Conservation (phyloP, 2,329 filamentous ascomycete species). For the Xenosphaeropsis pyriputrescens region DNA sequence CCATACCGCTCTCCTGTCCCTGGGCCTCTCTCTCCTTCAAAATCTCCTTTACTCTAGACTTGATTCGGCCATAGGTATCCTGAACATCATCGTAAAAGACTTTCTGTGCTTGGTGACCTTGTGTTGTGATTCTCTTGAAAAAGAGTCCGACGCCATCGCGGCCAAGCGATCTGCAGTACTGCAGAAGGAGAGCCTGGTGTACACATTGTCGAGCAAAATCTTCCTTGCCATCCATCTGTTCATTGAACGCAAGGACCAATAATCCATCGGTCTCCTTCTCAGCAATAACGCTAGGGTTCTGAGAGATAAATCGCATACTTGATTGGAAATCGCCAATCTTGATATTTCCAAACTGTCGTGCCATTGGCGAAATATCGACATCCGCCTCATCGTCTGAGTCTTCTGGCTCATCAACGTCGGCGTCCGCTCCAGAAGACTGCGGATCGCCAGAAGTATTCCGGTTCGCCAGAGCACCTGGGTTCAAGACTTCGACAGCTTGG, state of each 20-base stretch:
- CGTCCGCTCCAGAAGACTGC: constrained; percentile 42
- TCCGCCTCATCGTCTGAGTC: constrained; percentile 54
- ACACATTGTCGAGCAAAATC: constrained; percentile 77
- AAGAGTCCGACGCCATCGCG: constrained; percentile 81
- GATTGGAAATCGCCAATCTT: constrained; percentile 58
- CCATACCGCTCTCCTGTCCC: constrained; percentile 42
- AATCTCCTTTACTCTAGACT: constrained; percentile 42
- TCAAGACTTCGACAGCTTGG: constrained; percentile 57
- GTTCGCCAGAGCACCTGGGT: constrained; percentile 37
- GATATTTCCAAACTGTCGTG: constrained; percentile 71
- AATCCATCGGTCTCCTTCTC: constrained; percentile 87
- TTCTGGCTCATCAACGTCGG: constrained; percentile 43
- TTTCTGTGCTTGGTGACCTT: constrained; percentile 76
- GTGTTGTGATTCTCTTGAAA: constrained; percentile 89
- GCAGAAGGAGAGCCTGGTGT: constrained; percentile 80
- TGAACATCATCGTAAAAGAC: constrained; percentile 90
- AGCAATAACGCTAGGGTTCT: constrained; percentile 62
- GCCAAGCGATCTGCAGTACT: constrained; percentile 82
- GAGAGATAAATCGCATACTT: constrained; percentile 62
- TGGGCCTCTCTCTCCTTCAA: constrained; percentile 33
- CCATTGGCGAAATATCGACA: constrained; percentile 61
- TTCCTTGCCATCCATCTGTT: constrained; percentile 60
- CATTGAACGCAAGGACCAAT: constrained; percentile 82
- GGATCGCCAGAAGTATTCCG: constrained; percentile 24
- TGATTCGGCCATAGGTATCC: constrained; percentile 73